These are phyloP conservation scores for Penicillium egyptiacum DNA, from an alignment of 495 filamentous ascomycete genomes.

Conservation along the genomic window DNA sequence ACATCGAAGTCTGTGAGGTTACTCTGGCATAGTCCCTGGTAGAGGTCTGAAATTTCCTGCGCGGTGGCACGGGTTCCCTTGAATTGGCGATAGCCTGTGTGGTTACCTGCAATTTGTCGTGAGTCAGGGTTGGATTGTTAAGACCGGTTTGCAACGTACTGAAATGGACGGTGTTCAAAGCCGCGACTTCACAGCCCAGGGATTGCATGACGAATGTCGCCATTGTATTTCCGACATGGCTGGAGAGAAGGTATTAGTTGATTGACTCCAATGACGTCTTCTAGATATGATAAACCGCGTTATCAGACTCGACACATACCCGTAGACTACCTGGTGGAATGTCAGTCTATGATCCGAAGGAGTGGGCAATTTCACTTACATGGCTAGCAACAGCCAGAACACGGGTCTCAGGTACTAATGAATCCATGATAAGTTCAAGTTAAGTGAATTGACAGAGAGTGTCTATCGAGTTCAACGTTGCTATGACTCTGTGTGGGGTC, in stretches of 20 bases:
- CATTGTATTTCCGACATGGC: conserved; percentile 97
- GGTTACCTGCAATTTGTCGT: conserved; percentile 65
- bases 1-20: conserved; percentile 84
- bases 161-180: conserved; percentile 93
- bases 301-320: conserved; percentile 50
- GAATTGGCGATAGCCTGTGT: conserved; percentile 84
- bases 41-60: conserved; percentile 79
- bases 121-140: conserved; percentile 7
- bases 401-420: conserved; percentile 72
- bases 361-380: conserved; percentile 60
- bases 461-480: not conserved
- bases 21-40: conserved; percentile 77
- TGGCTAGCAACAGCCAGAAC: conserved; percentile 96
- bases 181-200: conserved; percentile 88
- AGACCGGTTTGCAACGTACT: conserved; percentile 53
- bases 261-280: conserved; percentile 13
- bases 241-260: conserved; percentile 37
- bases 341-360: conserved; percentile 17
- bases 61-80: conserved; percentile 80
- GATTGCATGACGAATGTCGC: conserved; percentile 89
- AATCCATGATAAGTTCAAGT: conserved; percentile 18
- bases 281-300: conserved; percentile 11
- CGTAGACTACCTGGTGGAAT: conserved; percentile 69
- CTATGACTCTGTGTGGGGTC: conserved; percentile 3
- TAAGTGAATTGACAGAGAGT: conserved; percentile 4